These are phyloP conservation scores for Gardenia jasminoides DNA, from an alignment of 257 asterid genomes.

Conservation along the genomic window DNA sequence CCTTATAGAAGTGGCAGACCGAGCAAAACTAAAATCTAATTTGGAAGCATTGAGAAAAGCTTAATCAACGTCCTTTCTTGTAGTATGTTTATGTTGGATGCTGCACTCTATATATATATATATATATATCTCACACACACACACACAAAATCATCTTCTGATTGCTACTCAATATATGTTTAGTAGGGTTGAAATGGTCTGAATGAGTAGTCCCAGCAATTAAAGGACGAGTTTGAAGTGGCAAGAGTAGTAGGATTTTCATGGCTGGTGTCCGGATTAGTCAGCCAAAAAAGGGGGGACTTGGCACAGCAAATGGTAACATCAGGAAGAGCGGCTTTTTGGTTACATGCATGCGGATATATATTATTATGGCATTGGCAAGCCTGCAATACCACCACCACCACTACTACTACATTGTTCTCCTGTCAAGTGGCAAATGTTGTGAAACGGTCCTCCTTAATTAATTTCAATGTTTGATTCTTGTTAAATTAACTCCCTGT, in stretches of 20 bases:
- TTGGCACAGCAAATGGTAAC: neutral
- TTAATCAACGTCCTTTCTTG: neutral
- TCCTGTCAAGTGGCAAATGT: neutral
- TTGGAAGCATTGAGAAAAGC: neutral
- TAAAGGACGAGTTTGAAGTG: neutral
- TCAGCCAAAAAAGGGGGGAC: neutral
- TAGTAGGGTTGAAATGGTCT: too few species aligned
- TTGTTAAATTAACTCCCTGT: neutral
- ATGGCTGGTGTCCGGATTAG: neutral
- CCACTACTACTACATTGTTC: neutral
- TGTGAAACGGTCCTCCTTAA: too few species aligned
- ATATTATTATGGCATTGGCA: neutral
- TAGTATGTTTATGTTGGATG: neutral
- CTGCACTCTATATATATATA: too few species aligned
- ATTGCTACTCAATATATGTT: too few species aligned
- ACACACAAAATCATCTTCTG: too few species aligned
- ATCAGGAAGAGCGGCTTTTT: neutral
- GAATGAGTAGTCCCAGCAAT: conserved; percentile 11
- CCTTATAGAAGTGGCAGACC: neutral
- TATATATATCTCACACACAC: too few species aligned
- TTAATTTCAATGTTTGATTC: neutral
- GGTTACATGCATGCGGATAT: neutral
- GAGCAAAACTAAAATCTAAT: neutral
- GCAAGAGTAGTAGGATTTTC: neutral
- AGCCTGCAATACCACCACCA: conserved; percentile 8